A percentile compares a stretch with the other conserved stretches of the same genome.
These are phyloP conservation scores for Cystofilobasidium ferigula DNA, from an alignment of 768 basidiomycete genomes.

Conservation along the genomic window DNA sequence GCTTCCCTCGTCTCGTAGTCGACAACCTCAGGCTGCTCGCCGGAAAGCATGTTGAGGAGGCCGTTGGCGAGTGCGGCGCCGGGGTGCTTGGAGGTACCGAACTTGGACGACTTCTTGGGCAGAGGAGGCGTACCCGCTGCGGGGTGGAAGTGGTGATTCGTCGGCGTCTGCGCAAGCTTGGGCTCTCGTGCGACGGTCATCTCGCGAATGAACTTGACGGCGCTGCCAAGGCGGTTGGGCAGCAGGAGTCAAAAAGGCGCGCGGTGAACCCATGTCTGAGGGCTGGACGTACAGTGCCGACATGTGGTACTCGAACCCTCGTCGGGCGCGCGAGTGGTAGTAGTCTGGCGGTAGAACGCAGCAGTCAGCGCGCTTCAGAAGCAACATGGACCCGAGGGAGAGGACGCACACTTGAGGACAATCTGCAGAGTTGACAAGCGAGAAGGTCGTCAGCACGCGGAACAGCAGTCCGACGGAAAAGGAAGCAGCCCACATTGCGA, in stretches of 20 bases:
- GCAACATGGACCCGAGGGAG: background rate
- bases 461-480: constrained; percentile 8
- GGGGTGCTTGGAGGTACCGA: background rate
- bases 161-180: background rate
- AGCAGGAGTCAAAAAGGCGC: too few relatives aligned
- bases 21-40: constrained; percentile 8
- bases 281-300: constrained; percentile 57
- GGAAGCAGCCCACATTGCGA: constrained; percentile 72
- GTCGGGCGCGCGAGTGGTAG: constrained; percentile 61
- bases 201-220: constrained; percentile 77
- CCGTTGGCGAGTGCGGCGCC: constrained; percentile 8
- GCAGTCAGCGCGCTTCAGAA: constrained; percentile 37
- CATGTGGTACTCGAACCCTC: constrained; percentile 77
- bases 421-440: background rate
- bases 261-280: too few relatives aligned
- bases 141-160: constrained; percentile 10
- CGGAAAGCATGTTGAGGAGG: constrained; percentile 20
- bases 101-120: constrained; percentile 5
- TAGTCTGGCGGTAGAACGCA: constrained; percentile 70
- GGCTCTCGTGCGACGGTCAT: constrained; percentile 45
- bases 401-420: background rate
- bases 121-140: background rate
- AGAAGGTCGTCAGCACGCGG: too few relatives aligned
- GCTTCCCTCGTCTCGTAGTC: background rate
- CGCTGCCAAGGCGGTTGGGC: constrained; percentile 41